Evolutionary conservation across 345 rosid species (phyloP).

Genomic region (Excoecaria agallocha): DNA sequence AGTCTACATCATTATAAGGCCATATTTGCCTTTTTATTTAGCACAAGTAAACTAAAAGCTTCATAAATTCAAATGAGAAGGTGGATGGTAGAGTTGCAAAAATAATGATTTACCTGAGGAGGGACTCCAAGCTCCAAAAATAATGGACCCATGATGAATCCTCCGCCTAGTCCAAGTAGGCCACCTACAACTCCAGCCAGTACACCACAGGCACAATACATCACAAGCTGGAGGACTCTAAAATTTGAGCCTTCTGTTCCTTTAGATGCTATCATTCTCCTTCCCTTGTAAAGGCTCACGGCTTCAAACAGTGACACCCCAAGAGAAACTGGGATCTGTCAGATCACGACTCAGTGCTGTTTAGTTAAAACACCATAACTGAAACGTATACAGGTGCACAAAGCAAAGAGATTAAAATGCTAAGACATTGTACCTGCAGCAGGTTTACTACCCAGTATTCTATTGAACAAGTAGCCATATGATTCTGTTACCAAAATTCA

Average conservation of each 20-base stretch:
- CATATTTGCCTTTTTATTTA: too few relatives aligned
- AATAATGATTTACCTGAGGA: constrained; percentile 30
- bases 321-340: constrained; percentile 39
- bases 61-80: not conserved
- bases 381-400: not conserved
- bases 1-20: not conserved
- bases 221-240: constrained; percentile 22
- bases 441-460: constrained; percentile 48
- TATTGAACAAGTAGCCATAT: constrained; percentile 40
- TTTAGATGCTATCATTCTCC: constrained; percentile 34
- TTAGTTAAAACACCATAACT: not conserved
- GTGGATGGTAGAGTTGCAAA: too few relatives aligned
- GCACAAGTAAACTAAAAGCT: not conserved
- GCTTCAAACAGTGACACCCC: constrained; percentile 37
- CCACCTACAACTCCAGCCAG: constrained; percentile 40
- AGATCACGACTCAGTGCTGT: not conserved
- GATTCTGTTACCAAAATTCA: constrained; percentile 27
- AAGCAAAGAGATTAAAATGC: too few relatives aligned
- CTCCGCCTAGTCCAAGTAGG: constrained; percentile 42
- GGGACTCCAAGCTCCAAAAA: constrained; percentile 46
- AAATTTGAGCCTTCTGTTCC: constrained; percentile 23
- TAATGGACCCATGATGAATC: constrained; percentile 42
- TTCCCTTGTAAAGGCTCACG: constrained; percentile 32
- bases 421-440: constrained; percentile 36
- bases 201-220: constrained; percentile 26